phyloP scores from a whole-genome alignment of 306 rosid species.

The Cucumis melo region DNA sequence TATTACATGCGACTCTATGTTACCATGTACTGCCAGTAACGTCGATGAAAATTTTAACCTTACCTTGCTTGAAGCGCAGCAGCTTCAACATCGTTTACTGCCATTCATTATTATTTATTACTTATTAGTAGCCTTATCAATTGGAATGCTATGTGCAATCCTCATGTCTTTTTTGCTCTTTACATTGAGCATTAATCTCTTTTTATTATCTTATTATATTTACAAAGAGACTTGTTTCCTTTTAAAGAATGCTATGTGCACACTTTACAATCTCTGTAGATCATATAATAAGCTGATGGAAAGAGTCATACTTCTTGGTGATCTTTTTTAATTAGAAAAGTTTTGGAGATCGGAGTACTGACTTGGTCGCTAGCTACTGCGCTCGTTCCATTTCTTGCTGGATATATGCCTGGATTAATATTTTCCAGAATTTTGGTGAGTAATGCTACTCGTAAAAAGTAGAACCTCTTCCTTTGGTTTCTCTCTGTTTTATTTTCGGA shows the following conservation, averaged over 20 bases:
- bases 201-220: no score
- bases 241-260: neutral
- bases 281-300: neutral
- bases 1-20: neutral
- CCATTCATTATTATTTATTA: neutral
- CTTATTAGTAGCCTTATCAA: neutral
- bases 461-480: neutral
- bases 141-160: no score
- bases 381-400: conserved; percentile 76
- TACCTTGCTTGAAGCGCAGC: neutral
- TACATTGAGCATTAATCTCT: no score
- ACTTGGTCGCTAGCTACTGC: conserved; percentile 86
- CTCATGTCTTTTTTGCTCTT: no score
- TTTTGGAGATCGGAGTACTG: conserved; percentile 71
- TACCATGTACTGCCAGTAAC: neutral
- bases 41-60: neutral
- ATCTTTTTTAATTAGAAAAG: conserved; percentile 44
- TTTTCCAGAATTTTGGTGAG: conserved; percentile 75
- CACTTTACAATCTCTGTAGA: neutral
- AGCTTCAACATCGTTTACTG: neutral
- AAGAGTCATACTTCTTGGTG: neutral
- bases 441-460: neutral
- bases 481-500: conserved; percentile 1
- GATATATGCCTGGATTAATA: conserved; percentile 73
- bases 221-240: no score